Evolutionary conservation across 192 early-diverging fungal genomes (phyloP), one percentile per base, ranked within the genome.

Genomic region (Coemansia erecta): DNA sequence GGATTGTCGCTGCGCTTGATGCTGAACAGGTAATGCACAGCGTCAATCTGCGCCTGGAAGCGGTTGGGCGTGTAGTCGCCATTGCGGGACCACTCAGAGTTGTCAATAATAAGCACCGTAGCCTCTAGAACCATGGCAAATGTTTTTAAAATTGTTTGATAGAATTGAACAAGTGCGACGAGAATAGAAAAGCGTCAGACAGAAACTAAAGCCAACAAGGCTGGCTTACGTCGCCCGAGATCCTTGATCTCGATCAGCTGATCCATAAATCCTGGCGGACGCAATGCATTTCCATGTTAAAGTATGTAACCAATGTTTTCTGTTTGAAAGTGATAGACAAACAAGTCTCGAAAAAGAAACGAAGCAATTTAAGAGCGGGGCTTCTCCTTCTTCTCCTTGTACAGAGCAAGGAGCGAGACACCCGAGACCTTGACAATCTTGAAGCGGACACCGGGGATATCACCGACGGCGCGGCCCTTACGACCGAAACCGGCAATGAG

Each of bases 371-470:
- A 93, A 63, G 91, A 88, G 68, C 95, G 87, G 71, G 94, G 94
- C 91, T 98, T 99, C 88, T 97, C 97, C 92, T 99, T 99, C 94
- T 99, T 99, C 85, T 99, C 97, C 89, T 98, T 99, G 88, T 92
- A 99, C 82, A 99, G 83, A 72, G 97, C 95, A 58, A 98, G 84
- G 66, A 99, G 94, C 47, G 95, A 92, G 70, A 99, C 97, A 84
- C 95, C 95, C 66, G 97, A 90, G 72, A 99, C 97, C 89, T 99
- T 97, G 83, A 99, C 95, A 70, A 98, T 87, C 94, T 99, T 99
- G 93, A 99, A 99, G 72, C 97, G 95, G 72, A 98, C 92, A 94
- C 97, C 97, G 72, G 97, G 97, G 85, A 98, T 94, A 95, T 98
- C 95, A 92, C 97, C 95, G 66, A 90, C 91, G 81, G 97, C 97